Evolutionary conservation across 805 yeast genomes (phyloP), one percentile per base, ranked within the genome.

Genomic region (Wickerhamiella azymoides): DNA sequence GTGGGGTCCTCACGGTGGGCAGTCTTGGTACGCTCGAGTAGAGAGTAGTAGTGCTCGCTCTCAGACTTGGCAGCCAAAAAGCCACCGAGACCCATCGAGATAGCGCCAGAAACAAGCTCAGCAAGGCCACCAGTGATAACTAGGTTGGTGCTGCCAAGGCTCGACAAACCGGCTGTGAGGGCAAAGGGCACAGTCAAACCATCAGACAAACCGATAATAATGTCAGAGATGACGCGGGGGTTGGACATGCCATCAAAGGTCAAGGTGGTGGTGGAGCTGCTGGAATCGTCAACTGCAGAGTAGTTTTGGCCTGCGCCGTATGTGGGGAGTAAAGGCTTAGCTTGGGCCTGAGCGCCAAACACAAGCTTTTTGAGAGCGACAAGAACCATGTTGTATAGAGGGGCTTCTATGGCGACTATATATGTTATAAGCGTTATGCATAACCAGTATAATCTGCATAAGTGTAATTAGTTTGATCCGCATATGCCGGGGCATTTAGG

Each of bases 161-260:
- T 80, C 1, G 94, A 81, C 47, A 89, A 72, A 41, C 97, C 98
- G 0, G 98, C 97, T 1, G 97, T 92, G 54, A 92, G 72, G 1
- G 98, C 98, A 70, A 89, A 89, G n/a, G 98, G 98, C 36, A 89
- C 98, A 0, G 97, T 89, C 53, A 89, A 72, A 4, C 98, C 98
- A 62, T 89, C 98, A 30, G 92, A 79, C 43, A 89, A 73, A 5
- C 98, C 98, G 58, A 89, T 89, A 54, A 89, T 85, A 47, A 84
- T 72, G 62, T 89, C 97, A 39, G 92, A 79, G 80, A 89, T 84
- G 21, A 88, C 88, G 61, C 98, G 76, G 9, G 98, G 98, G 49
- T 56, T 56, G 32, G 50, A 45, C 33, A 55, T 45, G 14, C 57
- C 59, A 28, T 56, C 54, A 40, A 55, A 55, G 36, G 52, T 47